These are phyloP conservation scores for Diophrys appendiculata DNA, from an alignment of 73 alveolate species.

Conservation along the genomic window DNA sequence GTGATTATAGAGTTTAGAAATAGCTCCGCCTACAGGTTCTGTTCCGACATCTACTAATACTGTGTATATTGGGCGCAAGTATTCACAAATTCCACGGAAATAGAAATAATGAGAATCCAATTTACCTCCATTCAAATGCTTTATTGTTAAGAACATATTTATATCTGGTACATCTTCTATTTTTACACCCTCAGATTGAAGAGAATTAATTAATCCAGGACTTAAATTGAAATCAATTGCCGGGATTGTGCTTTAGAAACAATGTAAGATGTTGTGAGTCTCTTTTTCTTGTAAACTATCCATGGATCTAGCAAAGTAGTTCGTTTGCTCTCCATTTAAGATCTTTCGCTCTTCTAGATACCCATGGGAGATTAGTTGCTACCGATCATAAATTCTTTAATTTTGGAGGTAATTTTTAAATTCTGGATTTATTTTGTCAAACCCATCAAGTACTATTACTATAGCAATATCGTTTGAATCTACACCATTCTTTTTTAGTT, in stretches of 20 bases:
- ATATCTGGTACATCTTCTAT: not conserved
- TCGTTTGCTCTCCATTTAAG: not conserved
- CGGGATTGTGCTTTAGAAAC: not conserved
- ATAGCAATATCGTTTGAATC: not conserved
- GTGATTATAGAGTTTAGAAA: not conserved
- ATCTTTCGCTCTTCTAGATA: not conserved
- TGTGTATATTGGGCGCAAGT: not conserved
- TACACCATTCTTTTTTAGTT: conserved; percentile 1
- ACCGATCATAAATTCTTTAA: not conserved
- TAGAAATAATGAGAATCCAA: conserved; percentile 6
- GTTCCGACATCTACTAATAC: conserved; percentile 6
- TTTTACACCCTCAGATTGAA: not conserved
- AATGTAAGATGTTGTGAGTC: not conserved
- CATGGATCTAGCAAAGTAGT: not conserved
- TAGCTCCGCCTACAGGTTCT: not conserved
- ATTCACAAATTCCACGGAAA: conserved; percentile 13
- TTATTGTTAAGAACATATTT: not conserved
- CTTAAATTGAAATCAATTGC: not conserved
- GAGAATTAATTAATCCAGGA: not conserved
- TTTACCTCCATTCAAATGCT: conserved; percentile 24
- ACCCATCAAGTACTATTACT: conserved; percentile 1
- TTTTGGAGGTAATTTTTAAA: not conserved
- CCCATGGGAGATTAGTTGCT: not conserved
- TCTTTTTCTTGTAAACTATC: not conserved
- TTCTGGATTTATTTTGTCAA: not conserved